Evolutionary conservation across 2,329 filamentous ascomycete species (phyloP), one percentile per base, ranked within the genome.

Genomic region (Endothia cerciana): DNA sequence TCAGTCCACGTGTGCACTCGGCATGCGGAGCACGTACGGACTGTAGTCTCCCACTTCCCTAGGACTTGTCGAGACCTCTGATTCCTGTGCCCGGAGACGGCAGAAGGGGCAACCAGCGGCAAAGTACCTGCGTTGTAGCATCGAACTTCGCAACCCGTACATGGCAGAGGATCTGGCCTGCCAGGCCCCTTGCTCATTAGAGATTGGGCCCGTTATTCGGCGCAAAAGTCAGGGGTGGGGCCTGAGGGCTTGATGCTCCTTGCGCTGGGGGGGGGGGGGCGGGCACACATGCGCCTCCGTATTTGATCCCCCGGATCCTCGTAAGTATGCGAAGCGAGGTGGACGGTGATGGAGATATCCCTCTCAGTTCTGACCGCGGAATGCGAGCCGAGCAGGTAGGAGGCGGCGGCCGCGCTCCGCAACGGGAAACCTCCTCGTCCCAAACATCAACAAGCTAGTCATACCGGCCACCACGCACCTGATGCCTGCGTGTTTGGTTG

Each of bases 171-270:
- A 63, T 55, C 60, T 60, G 51, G 57, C 49, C 58, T 62, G 60
- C 49, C 57, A 60, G 53, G 49, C 57, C 59, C 66, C 66, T 38
- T 63, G 66, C 22, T 58, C 66, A 43, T 49, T 49, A 45, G 62
- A 68, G 51, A 63, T 60, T 66, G 64, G 64, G 60, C n/a, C 66
- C 64, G 51, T 62, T 57, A 55, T 60, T 66, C 57, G 66, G 64
- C 65, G 60, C 47, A 64, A 62, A 68, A 62, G 45, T 65, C 64
- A 68, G 66, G 60, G 60, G 66, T 62, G 66, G 66, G 57, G 51
- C 58, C 53, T 36, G 30, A 13, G 43, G 19, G 36, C 49, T 49
- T 47, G 22, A n/a, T 57, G 36, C 17, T 56, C 47, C 49, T 30
- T 33, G 25, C 49, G 57, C 60, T 63, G 36, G 49, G 45, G 22